Evolutionary conservation across 2,329 filamentous ascomycete genomes (phyloP).

Genomic region (Colletotrichum musicola): DNA sequence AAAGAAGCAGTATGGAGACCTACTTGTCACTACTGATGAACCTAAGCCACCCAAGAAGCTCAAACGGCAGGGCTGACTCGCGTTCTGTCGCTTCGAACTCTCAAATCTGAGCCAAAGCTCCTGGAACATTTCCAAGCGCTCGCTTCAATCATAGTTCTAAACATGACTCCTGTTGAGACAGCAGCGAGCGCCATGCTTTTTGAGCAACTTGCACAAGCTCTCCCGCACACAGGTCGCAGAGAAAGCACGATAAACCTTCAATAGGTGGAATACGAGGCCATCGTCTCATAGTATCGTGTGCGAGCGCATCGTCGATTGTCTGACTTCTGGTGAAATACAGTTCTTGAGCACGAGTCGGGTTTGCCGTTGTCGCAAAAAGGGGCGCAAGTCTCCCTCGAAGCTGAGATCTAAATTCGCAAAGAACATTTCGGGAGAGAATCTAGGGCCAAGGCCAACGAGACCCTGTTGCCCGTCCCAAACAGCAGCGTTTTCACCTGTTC

Average conservation of each 20-base stretch:
- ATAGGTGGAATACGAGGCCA: too few species aligned
- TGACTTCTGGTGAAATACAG: too few species aligned
- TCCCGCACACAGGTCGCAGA: background rate
- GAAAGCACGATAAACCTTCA: background rate
- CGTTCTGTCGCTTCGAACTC: constrained; percentile 29
- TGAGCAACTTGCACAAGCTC: background rate
- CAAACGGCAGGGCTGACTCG: constrained; percentile 37
- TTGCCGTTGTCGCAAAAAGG: too few species aligned
- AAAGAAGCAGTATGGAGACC: too few species aligned
- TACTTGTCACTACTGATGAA: background rate
- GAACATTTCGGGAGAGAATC: background rate
- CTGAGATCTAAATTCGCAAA: too few species aligned
- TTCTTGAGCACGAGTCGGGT: too few species aligned
- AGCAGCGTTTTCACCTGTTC: background rate
- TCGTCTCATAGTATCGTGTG: too few species aligned
- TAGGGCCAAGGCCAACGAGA: background rate
- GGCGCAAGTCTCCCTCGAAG: too few species aligned
- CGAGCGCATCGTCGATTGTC: too few species aligned
- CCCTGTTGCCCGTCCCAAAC: background rate
- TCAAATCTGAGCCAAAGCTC: constrained; percentile 21
- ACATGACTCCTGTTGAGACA: constrained; percentile 19
- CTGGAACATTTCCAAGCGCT: constrained; percentile 32
- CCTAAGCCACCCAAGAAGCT: constrained; percentile 5
- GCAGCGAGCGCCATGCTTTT: background rate
- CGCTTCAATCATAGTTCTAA: background rate